These are phyloP conservation scores for Ramularia endophylla DNA, from an alignment of 2,329 filamentous ascomycete genomes.

Conservation along the genomic window DNA sequence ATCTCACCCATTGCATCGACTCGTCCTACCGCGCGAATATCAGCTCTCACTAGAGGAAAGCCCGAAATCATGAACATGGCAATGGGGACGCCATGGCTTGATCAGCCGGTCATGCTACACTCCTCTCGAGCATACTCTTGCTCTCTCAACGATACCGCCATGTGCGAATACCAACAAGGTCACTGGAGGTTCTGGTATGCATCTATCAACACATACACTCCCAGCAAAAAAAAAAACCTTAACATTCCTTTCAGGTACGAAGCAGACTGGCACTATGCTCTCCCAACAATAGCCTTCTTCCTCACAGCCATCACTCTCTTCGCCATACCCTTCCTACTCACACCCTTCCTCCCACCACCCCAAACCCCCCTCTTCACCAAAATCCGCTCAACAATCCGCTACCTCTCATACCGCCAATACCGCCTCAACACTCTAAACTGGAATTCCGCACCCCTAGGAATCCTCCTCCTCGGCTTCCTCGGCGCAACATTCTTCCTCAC, in stretches of 20 bases:
- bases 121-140: conserved; percentile 30
- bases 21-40: too few species aligned
- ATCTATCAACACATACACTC: not conserved
- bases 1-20: too few species aligned
- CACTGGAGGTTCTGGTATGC: conserved; percentile 44
- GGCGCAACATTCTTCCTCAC: conserved; percentile 45
- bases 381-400: conserved; percentile 34
- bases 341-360: conserved; percentile 3
- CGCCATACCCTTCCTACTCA: conserved; percentile 35
- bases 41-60: too few species aligned
- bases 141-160: conserved; percentile 31
- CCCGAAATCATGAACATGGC: conserved; percentile 9
- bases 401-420: conserved; percentile 39
- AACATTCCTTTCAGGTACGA: conserved; percentile 33
- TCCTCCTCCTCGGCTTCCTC: conserved; percentile 35
- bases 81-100: conserved; percentile 33
- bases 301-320: conserved; percentile 46
- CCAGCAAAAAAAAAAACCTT: not conserved
- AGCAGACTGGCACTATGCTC: conserved; percentile 49
- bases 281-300: conserved; percentile 51
- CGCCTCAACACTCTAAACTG: conserved; percentile 32
- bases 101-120: conserved; percentile 38
- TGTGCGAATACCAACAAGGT: conserved; percentile 43
- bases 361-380: conserved; percentile 8
- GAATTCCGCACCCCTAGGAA: conserved; percentile 42